phyloP scores from a whole-genome alignment of 768 basidiomycete genomes.

The Russula foetens region DNA sequence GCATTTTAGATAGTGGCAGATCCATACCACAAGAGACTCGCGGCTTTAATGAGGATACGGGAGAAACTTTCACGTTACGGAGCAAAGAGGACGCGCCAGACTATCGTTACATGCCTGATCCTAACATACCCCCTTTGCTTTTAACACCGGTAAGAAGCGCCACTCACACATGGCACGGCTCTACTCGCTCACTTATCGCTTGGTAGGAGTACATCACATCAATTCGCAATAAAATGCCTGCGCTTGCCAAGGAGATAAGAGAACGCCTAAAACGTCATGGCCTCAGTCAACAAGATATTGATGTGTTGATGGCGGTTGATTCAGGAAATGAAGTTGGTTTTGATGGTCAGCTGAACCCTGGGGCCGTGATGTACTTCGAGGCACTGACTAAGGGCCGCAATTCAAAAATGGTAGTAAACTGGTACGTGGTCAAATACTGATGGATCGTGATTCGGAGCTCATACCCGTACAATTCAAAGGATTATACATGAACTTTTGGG shows the following conservation, averaged over 20 bases:
- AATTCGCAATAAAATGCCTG: conserved; percentile 53
- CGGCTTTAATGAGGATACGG: conserved; percentile 76
- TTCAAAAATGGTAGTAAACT: conserved; percentile 73
- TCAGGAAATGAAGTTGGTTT: conserved; percentile 51
- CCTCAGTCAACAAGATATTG: conserved; percentile 56
- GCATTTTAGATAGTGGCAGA: conserved; percentile 36
- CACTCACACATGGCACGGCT: not conserved
- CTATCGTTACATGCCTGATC: conserved; percentile 97
- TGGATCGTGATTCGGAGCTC: not conserved
- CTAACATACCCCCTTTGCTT: conserved; percentile 74
- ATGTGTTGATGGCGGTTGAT: conserved; percentile 71
- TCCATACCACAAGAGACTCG: conserved; percentile 78
- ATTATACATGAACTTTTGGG: conserved; percentile 84
- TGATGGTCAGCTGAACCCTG: conserved; percentile 45
- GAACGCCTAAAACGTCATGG: conserved; percentile 47
- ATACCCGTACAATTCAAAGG: conserved; percentile 36
- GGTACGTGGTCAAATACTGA: conserved; percentile 40
- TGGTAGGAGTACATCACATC: conserved; percentile 53
- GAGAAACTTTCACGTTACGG: conserved; percentile 74
- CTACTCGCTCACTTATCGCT: not conserved
- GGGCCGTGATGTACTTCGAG: conserved; percentile 79
- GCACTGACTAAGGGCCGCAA: conserved; percentile 48
- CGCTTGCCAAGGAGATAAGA: conserved; percentile 62
- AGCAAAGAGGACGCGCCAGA: conserved; percentile 93
- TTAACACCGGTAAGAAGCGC: conserved; percentile 39